Conservation (phyloP, 2,329 filamentous ascomycete species). For the Pyrenophora graminea region DNA sequence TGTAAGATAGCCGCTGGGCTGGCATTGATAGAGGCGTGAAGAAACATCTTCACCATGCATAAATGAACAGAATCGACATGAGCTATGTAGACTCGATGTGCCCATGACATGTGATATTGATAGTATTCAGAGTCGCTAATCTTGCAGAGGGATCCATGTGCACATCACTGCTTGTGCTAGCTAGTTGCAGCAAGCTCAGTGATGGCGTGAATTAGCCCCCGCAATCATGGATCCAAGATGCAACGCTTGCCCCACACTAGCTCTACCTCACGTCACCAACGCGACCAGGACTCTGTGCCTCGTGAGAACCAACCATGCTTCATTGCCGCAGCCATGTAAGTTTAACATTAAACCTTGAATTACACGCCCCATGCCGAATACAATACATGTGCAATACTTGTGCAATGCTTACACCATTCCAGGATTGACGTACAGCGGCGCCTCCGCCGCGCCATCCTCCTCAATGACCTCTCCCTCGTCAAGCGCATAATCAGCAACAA, state of each 20-base stretch:
- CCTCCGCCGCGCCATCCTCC: slow-evolving; percentile 78
- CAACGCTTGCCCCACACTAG: slow-evolving; percentile 15
- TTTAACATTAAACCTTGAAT: background rate
- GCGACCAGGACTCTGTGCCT: slow-evolving; percentile 2
- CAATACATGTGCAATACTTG: too few relatives aligned
- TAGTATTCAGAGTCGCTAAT: slow-evolving; percentile 5
- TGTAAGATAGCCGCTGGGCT: slow-evolving; percentile 28
- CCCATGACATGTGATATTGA: slow-evolving; percentile 8
- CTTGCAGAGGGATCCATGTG: slow-evolving; percentile 15
- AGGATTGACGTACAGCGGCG: slow-evolving; percentile 80
- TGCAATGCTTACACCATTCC: slow-evolving; percentile 1
- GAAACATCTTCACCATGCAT: slow-evolving; percentile 29
- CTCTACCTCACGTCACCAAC: slow-evolving; percentile 12
- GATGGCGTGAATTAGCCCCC: slow-evolving; percentile 32
- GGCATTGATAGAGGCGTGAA: slow-evolving; percentile 27
- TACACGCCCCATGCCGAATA: background rate
- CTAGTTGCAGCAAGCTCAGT: slow-evolving; percentile 22
- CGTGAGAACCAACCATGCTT: slow-evolving; percentile 28
- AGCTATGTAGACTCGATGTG: background rate
- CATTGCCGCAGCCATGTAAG: slow-evolving; percentile 29
- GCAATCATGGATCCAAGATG: slow-evolving; percentile 17
- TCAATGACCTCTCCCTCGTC: slow-evolving; percentile 73
- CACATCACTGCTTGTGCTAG: slow-evolving; percentile 25
- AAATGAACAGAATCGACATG: slow-evolving; percentile 18
- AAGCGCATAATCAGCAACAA: slow-evolving; percentile 76